phyloP scores from a whole-genome alignment of 768 basidiomycete species.

The Russula olivacea region DNA sequence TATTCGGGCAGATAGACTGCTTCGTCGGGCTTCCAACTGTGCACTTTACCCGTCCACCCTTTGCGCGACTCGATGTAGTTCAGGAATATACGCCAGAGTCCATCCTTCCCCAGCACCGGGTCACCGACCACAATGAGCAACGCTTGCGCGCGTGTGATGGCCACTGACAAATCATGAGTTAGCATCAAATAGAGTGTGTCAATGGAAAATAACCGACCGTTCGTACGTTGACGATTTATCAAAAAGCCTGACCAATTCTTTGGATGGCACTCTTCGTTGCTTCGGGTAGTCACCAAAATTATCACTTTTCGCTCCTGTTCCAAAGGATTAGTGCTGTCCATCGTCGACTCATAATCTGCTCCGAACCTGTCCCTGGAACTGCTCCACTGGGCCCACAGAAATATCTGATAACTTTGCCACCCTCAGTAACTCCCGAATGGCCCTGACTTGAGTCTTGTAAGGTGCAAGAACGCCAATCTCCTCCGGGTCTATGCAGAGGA shows the following conservation, averaged over 20 bases:
- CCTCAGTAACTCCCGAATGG: constrained; percentile 31
- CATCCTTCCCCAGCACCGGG: constrained; percentile 53
- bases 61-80: constrained; percentile 46
- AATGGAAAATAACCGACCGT: constrained; percentile 30
- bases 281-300: constrained; percentile 35
- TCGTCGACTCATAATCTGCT: background rate
- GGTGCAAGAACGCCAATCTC: constrained; percentile 39
- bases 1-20: background rate
- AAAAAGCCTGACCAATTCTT: constrained; percentile 34
- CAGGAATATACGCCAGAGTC: constrained; percentile 52
- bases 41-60: constrained; percentile 48
- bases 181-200: background rate
- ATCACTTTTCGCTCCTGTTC: constrained; percentile 36
- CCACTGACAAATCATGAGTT: constrained; percentile 37
- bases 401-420: constrained; percentile 21
- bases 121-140: constrained; percentile 60
- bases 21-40: constrained; percentile 34
- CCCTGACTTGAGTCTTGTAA: constrained; percentile 35
- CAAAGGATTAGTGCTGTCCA: background rate
- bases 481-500: constrained; percentile 23
- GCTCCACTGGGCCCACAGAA: constrained; percentile 38
- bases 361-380: constrained; percentile 39
- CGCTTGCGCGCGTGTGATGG: constrained; percentile 59
- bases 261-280: constrained; percentile 29
- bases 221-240: constrained; percentile 35